Evolutionary conservation across 352 stramenopile species (phyloP).

Genomic region (Phytophthora europaea): DNA sequence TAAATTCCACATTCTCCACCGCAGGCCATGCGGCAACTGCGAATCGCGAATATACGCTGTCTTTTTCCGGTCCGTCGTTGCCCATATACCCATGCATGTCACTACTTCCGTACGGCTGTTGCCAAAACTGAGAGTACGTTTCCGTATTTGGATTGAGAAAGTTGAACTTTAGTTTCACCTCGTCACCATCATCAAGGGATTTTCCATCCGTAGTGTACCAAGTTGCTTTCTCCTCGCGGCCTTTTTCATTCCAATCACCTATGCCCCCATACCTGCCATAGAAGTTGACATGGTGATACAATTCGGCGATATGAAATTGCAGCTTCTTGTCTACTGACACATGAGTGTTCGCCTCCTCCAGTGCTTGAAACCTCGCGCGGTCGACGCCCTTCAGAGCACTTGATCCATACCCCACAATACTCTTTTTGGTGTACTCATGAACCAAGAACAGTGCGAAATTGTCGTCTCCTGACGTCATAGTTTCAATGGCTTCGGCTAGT

Average conservation of each 20-base stretch:
- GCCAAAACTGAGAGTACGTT: constrained; percentile 28
- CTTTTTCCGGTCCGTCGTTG: constrained; percentile 33
- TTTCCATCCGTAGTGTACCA: constrained; percentile 12
- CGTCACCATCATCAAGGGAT: background rate
- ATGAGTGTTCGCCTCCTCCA: constrained; percentile 3
- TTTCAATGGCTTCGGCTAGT: constrained; percentile 22
- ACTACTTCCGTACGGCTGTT: constrained; percentile 19
- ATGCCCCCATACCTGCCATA: constrained; percentile 10
- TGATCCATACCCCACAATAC: constrained; percentile 13
- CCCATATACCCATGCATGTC: constrained; percentile 25
- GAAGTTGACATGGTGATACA: constrained; percentile 21
- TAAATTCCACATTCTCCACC: constrained; percentile 1
- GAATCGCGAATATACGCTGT: constrained; percentile 26
- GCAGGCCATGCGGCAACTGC: constrained; percentile 26
- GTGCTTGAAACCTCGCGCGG: constrained; percentile 17
- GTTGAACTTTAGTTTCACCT: constrained; percentile 14
- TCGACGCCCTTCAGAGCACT: constrained; percentile 29
- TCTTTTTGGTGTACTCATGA: constrained; percentile 32
- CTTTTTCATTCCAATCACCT: background rate
- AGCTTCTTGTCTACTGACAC: constrained; percentile 12
- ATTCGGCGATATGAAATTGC: constrained; percentile 24
- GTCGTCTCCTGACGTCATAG: constrained; percentile 50
- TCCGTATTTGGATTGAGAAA: constrained; percentile 35
- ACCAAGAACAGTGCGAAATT: constrained; percentile 25
- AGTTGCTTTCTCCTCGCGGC: constrained; percentile 9